Evolutionary conservation across 2,329 filamentous ascomycete genomes (phyloP).

Genomic region (Rutstroemia sp.): DNA sequence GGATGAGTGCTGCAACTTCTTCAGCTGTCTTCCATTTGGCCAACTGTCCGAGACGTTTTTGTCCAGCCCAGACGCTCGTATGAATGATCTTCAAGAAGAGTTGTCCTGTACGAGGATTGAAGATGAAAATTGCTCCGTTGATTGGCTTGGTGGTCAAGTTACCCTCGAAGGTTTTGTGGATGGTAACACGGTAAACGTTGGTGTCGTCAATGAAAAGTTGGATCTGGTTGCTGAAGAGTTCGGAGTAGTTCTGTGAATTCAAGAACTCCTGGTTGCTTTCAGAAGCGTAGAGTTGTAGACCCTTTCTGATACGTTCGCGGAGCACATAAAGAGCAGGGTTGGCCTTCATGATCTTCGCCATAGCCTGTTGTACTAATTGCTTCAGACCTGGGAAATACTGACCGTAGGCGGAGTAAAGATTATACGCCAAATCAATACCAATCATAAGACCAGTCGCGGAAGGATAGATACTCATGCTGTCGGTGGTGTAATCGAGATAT

Average conservation of each 20-base stretch:
- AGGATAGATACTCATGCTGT: slow-evolving; percentile 97
- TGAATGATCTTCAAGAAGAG: slow-evolving; percentile 99
- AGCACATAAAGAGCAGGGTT: slow-evolving; percentile 95
- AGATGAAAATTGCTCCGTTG: slow-evolving; percentile 99
- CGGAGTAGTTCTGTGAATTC: slow-evolving; percentile 98
- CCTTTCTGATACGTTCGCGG: slow-evolving; percentile 95
- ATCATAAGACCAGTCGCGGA: slow-evolving; percentile 97
- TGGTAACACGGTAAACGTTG: slow-evolving; percentile 98
- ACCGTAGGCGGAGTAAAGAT: slow-evolving; percentile 94
- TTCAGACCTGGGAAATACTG: slow-evolving; percentile 99
- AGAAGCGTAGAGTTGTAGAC: slow-evolving; percentile 93
- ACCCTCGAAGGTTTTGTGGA: slow-evolving; percentile 98
- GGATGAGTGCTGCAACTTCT: slow-evolving; percentile 96
- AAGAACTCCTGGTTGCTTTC: slow-evolving; percentile 99
- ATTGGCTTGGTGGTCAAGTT: slow-evolving; percentile 99
- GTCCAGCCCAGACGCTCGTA: slow-evolving; percentile 97
- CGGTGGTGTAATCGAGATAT: slow-evolving; percentile 97
- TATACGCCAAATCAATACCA: slow-evolving; percentile 95
- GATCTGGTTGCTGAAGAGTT: slow-evolving; percentile 97
- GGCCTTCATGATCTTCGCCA: slow-evolving; percentile 99
- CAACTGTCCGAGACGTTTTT: slow-evolving; percentile 96
- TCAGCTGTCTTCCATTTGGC: slow-evolving; percentile 99
- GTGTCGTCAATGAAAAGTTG: slow-evolving; percentile 99
- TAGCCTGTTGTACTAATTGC: slow-evolving; percentile 90
- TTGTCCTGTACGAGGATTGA: slow-evolving; percentile 97